Percentiles rank a stretch among this genome's conserved stretches.
Evolutionary conservation across 352 stramenopile genomes (phyloP).

Genomic region (Globisporangium cystogenes): DNA sequence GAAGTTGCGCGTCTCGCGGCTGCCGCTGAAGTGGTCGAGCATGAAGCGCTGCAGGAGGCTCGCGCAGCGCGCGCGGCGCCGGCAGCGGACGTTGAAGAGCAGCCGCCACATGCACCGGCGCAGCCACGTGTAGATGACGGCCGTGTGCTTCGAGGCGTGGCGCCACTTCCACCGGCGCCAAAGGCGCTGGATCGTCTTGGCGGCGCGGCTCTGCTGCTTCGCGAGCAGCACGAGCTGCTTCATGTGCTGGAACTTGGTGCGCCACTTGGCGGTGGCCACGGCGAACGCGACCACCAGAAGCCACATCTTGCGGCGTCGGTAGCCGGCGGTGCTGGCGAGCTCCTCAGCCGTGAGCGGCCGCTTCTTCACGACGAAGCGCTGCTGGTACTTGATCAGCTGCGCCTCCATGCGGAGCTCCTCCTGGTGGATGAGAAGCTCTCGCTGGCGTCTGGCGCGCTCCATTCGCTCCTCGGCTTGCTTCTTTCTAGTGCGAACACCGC

Average conservation of each 20-base stretch:
- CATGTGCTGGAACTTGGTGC: slow-evolving; percentile 21
- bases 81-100: slow-evolving; percentile 43
- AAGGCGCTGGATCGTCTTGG: slow-evolving; percentile 43
- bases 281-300: slow-evolving; percentile 41
- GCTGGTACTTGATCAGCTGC: slow-evolving; percentile 33
- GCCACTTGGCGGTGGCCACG: slow-evolving; percentile 26
- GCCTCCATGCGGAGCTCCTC: slow-evolving; percentile 30
- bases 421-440: slow-evolving; percentile 33
- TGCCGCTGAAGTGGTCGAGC: slow-evolving; percentile 46
- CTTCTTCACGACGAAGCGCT: slow-evolving; percentile 17
- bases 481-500: slow-evolving; percentile 38
- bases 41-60: slow-evolving; percentile 50
- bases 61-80: slow-evolving; percentile 26
- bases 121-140: slow-evolving; percentile 62
- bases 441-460: slow-evolving; percentile 33
- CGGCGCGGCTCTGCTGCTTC: slow-evolving; percentile 30
- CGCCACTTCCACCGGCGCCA: slow-evolving; percentile 64
- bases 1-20: slow-evolving; percentile 61
- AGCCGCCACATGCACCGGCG: slow-evolving; percentile 70
- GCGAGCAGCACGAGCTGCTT: slow-evolving; percentile 30
- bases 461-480: slow-evolving; percentile 50
- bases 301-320: slow-evolving; percentile 44
- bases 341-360: slow-evolving; percentile 18
- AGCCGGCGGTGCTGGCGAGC: slow-evolving; percentile 23
- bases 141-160: slow-evolving; percentile 54